Conservation (phyloP, 345 rosid species). For the Eucalyptus erythrocorys region DNA sequence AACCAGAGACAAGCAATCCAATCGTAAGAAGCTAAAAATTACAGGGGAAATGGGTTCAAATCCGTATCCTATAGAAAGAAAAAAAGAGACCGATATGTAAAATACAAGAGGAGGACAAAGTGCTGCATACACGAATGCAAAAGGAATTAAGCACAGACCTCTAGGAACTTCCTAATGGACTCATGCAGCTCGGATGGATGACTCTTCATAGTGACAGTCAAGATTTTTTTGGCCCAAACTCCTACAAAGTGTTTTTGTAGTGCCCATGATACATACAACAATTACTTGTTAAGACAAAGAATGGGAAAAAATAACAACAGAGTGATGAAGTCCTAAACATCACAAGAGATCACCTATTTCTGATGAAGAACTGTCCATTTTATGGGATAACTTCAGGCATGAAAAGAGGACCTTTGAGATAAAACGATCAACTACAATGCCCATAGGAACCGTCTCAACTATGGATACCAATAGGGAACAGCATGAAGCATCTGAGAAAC, state of each 20-base stretch:
- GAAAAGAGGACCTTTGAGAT: slow-evolving; percentile 44
- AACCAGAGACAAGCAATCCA: too few relatives aligned
- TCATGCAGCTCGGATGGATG: slow-evolving; percentile 57
- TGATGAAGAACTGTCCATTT: slow-evolving; percentile 23
- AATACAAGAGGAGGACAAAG: neutral
- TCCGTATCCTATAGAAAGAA: slow-evolving; percentile 25
- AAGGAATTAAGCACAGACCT: slow-evolving; percentile 25
- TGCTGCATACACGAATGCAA: neutral
- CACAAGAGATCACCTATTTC: slow-evolving; percentile 33
- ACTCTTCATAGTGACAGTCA: slow-evolving; percentile 45
- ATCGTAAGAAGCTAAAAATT: too few relatives aligned
- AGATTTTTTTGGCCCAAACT: slow-evolving; percentile 55
- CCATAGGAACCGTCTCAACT: slow-evolving; percentile 52
- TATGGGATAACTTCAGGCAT: slow-evolving; percentile 53
- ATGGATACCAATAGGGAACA: slow-evolving; percentile 37
- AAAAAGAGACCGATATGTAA: neutral
- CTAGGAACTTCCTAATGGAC: slow-evolving; percentile 45
- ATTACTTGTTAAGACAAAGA: neutral
- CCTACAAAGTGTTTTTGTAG: slow-evolving; percentile 22
- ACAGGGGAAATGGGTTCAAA: too few relatives aligned
- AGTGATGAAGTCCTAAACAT: neutral
- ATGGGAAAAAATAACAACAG: neutral
- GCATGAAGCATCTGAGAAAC: slow-evolving; percentile 54
- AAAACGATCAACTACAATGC: slow-evolving; percentile 36
- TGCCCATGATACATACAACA: neutral